phyloP scores from a whole-genome alignment of 768 basidiomycete genomes.

The Leccinum rimulosum region DNA sequence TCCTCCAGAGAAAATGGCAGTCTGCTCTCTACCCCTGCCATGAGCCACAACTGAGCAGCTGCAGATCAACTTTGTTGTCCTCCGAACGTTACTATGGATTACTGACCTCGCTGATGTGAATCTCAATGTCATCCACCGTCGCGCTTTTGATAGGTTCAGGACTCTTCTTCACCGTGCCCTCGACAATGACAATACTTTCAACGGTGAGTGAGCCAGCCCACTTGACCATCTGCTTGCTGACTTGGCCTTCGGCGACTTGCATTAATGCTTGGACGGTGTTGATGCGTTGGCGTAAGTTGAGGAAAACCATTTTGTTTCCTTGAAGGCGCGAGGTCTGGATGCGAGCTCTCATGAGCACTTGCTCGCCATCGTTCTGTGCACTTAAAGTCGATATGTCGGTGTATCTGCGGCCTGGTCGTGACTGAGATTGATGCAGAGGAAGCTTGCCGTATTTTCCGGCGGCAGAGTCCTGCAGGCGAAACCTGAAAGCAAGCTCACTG shows the following conservation, averaged over 20 bases:
- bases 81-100: neutral
- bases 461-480: constrained; percentile 62
- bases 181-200: constrained; percentile 91
- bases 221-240: constrained; percentile 98
- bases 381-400: constrained; percentile 65
- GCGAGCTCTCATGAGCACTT: constrained; percentile 82
- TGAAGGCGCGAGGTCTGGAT: constrained; percentile 90
- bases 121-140: constrained; percentile 81
- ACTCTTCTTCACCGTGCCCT: constrained; percentile 76
- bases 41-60: constrained; percentile 63
- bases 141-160: constrained; percentile 90
- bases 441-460: constrained; percentile 80
- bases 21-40: constrained; percentile 74
- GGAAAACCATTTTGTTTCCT: constrained; percentile 94
- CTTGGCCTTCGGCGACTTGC: constrained; percentile 62
- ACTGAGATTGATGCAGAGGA: constrained; percentile 89
- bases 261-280: constrained; percentile 87
- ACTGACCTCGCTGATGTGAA: constrained; percentile 77
- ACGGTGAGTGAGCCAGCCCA: constrained; percentile 75
- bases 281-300: constrained; percentile 85
- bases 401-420: constrained; percentile 59
- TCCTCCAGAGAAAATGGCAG: constrained; percentile 94
- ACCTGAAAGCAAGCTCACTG: constrained; percentile 18
- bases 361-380: constrained; percentile 62
- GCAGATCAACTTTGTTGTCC: constrained; percentile 1